Evolutionary conservation across 208 protist species (phyloP).

Genomic region (Crithidia mellificae): DNA sequence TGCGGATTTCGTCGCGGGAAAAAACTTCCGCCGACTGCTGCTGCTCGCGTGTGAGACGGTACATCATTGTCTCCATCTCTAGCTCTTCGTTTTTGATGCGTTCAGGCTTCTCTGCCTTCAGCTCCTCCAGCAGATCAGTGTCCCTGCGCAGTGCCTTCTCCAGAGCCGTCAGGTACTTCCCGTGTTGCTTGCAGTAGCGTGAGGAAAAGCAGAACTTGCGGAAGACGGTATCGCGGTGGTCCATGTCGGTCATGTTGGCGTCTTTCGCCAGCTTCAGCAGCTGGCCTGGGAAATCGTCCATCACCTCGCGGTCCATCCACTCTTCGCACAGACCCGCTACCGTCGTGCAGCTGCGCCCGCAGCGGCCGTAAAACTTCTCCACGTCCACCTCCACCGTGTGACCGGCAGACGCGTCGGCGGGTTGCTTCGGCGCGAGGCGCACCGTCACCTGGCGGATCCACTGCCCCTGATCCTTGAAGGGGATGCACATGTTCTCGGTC

Average conservation of each 20-base stretch:
- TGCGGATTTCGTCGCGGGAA: constrained; percentile 59
- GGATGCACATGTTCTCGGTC: constrained; percentile 73
- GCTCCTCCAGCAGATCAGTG: constrained; percentile 5
- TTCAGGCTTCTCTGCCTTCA: constrained; percentile 19
- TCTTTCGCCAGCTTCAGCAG: constrained; percentile 26
- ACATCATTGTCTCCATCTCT: constrained; percentile 78
- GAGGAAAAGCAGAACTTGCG: constrained; percentile 11
- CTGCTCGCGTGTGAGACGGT: constrained; percentile 53
- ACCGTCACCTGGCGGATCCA: constrained; percentile 71
- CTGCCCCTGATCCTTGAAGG: constrained; percentile 56
- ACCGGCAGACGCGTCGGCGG: constrained; percentile 9
- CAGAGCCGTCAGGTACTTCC: constrained; percentile 4
- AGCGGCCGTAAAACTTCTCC: constrained; percentile 41
- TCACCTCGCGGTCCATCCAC: constrained; percentile 43
- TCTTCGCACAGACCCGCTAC: constrained; percentile 53
- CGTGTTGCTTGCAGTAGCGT: constrained; percentile 20
- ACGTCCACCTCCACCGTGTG: constrained; percentile 24
- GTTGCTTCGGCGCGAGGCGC: constrained; percentile 21
- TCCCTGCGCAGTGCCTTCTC: constrained; percentile 18
- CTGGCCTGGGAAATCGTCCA: constrained; percentile 38
- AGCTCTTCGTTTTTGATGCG: constrained; percentile 56
- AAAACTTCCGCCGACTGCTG: constrained; percentile 58
- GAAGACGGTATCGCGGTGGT: constrained; percentile 12
- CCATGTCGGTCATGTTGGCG: constrained; percentile 15
- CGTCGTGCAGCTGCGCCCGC: constrained; percentile 71